Evolutionary conservation across 805 yeast genomes (phyloP).

Genomic region (Starmerella davenportii): DNA sequence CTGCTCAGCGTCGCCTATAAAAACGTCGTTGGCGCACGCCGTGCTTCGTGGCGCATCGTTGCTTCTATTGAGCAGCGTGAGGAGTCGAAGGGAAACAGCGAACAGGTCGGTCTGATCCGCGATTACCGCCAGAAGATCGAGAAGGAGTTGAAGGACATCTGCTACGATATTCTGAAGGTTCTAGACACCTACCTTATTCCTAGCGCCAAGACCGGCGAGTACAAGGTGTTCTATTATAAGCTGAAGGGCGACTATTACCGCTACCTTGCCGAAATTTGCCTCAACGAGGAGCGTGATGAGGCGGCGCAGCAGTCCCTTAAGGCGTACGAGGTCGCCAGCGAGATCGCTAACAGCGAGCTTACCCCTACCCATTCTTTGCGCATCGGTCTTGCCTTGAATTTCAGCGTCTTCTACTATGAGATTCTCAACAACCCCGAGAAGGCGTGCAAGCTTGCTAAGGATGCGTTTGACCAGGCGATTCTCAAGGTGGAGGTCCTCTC

Average conservation of each 20-base stretch:
- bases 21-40: constrained; percentile 96
- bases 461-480: constrained; percentile 98
- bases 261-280: constrained; percentile 93
- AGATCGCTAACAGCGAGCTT: constrained; percentile 92
- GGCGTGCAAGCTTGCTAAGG: constrained; percentile 98
- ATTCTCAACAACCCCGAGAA: constrained; percentile 96
- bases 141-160: constrained; percentile 80
- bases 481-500: constrained; percentile 96
- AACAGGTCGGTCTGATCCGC: constrained; percentile 75
- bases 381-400: constrained; percentile 93
- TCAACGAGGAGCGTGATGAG: constrained; percentile 79
- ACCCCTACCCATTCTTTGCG: constrained; percentile 99
- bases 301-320: constrained; percentile 90
- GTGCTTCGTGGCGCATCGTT: constrained; percentile 99
- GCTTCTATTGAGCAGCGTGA: constrained; percentile 98
- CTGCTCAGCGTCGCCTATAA: constrained; percentile 93
- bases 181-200: constrained; percentile 82
- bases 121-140: constrained; percentile 94
- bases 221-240: constrained; percentile 95
- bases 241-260: constrained; percentile 99
- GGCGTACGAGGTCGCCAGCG: constrained; percentile 92
- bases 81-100: constrained; percentile 88
- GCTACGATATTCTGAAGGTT: constrained; percentile 83
- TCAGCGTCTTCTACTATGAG: constrained; percentile 96
- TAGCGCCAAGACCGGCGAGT: constrained; percentile 91